Conservation (phyloP, 2,329 filamentous ascomycete species). For the Venturia asperata region DNA sequence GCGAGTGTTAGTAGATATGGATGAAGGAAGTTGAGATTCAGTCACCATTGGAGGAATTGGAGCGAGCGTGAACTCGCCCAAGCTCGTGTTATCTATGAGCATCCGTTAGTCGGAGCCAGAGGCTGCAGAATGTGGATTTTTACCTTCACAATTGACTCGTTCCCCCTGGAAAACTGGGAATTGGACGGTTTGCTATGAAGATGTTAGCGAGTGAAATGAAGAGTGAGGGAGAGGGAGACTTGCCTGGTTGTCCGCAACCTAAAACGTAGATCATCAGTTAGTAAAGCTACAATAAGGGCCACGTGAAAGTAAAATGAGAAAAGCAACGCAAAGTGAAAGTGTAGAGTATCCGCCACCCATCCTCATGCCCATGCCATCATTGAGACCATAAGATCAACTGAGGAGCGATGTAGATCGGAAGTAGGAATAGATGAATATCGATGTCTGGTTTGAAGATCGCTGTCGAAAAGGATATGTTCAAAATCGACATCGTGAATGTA, state of each 20-base stretch:
- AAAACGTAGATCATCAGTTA: too few relatives aligned
- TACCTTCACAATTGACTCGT: conserved; percentile 84
- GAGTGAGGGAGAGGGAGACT: too few relatives aligned
- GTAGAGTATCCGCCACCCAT: too few relatives aligned
- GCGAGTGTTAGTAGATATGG: neutral
- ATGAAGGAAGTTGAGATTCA: neutral
- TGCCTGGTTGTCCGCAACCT: too few relatives aligned
- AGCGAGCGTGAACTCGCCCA: conserved; percentile 94
- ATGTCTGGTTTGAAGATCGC: neutral
- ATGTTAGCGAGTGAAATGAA: neutral
- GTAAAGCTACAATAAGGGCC: too few relatives aligned
- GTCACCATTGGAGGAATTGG: conserved; percentile 73
- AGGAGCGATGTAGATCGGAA: too few relatives aligned
- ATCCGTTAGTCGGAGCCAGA: neutral
- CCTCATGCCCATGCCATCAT: neutral
- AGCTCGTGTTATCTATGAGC: conserved; percentile 69
- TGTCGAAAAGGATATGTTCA: neutral
- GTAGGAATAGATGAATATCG: neutral
- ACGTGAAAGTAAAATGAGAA: too few relatives aligned
- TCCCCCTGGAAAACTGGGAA: conserved; percentile 64
- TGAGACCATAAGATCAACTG: neutral
- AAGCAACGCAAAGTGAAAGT: too few relatives aligned
- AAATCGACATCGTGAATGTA: conserved; percentile 14
- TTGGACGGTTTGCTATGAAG: conserved; percentile 49
- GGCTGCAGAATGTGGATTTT: neutral